Evolutionary conservation across 2,329 filamentous ascomycete species (phyloP).

Genomic region (Pseudopithomyces maydicus): DNA sequence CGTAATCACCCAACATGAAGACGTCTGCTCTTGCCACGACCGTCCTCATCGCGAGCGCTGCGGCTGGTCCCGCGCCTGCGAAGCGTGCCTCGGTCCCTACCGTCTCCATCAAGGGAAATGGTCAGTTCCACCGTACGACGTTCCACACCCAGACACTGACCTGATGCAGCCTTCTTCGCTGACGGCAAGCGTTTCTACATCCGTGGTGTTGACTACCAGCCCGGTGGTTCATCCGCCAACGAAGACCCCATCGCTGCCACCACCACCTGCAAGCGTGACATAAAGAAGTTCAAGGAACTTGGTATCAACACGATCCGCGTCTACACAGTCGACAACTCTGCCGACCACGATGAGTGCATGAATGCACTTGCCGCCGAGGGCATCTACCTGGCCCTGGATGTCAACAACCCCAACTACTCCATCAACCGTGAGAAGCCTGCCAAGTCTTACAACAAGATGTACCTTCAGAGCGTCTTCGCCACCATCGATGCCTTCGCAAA

Average conservation of each 20-base stretch:
- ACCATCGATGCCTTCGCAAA: constrained; percentile 83
- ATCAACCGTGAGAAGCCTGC: constrained; percentile 77
- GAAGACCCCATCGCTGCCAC: constrained; percentile 78
- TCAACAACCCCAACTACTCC: constrained; percentile 90
- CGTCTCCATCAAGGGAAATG: constrained; percentile 67
- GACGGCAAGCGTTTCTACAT: constrained; percentile 66
- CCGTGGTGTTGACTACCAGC: constrained; percentile 69
- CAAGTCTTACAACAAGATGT: constrained; percentile 82
- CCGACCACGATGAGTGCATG: constrained; percentile 86
- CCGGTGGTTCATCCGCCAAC: constrained; percentile 64
- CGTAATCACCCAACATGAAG: constrained; percentile 56
- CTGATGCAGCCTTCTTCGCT: constrained; percentile 61
- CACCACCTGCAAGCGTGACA: constrained; percentile 75
- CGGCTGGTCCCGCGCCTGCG: constrained; percentile 48
- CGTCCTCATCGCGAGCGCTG: constrained; percentile 52
- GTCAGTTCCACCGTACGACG: constrained; percentile 36
- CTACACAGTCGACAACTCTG: constrained; percentile 88
- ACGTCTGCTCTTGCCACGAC: constrained; percentile 52
- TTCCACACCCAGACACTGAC: constrained; percentile 22
- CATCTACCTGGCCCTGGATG: constrained; percentile 90
- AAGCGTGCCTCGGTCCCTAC: constrained; percentile 50
- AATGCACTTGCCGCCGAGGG: constrained; percentile 75
- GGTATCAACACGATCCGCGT: constrained; percentile 91
- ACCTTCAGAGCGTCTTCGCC: constrained; percentile 84
- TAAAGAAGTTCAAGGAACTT: constrained; percentile 79